Evolutionary conservation across 2,329 filamentous ascomycete species (phyloP).

Genomic region (Phyllosticta ampelicida): DNA sequence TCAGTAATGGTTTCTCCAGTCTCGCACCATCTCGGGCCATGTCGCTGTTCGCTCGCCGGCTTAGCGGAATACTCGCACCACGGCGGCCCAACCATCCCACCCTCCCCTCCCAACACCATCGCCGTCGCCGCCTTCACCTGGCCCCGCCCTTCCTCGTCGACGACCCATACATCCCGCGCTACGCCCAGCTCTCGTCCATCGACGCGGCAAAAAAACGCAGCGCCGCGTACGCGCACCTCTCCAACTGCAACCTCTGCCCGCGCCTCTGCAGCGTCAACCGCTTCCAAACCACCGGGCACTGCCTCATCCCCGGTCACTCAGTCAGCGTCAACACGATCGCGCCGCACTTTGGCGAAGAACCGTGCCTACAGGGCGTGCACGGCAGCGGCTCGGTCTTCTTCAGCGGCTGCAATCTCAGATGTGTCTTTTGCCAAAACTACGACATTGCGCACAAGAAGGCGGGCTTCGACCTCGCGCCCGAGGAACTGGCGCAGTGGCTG

Average conservation of each 20-base stretch:
- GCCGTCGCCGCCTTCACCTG: conserved; percentile 39
- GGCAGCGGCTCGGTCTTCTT: conserved; percentile 77
- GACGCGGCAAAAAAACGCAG: conserved; percentile 66
- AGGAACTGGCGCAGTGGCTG: conserved; percentile 73
- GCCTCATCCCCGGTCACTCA: conserved; percentile 60
- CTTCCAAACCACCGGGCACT: conserved; percentile 68
- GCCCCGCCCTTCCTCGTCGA: conserved; percentile 59
- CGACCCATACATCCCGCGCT: conserved; percentile 58
- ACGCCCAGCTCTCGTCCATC: conserved; percentile 54
- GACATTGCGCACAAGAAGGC: conserved; percentile 76
- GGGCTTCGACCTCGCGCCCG: conserved; percentile 66
- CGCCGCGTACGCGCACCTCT: conserved; percentile 61
- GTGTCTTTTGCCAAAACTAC: conserved; percentile 70
- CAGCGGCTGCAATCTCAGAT: conserved; percentile 63
- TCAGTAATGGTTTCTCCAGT: neutral
- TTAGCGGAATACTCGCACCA: neutral
- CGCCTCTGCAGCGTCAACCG: conserved; percentile 68
- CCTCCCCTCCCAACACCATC: conserved; percentile 17
- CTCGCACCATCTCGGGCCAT: neutral
- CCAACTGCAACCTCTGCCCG: conserved; percentile 73
- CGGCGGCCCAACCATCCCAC: neutral
- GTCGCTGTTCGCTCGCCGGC: neutral
- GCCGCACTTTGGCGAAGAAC: conserved; percentile 77
- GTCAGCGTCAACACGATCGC: conserved; percentile 77
- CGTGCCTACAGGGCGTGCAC: conserved; percentile 72